Conservation (phyloP, 2,329 filamentous ascomycete species). For the Fusarium pseudograminearum region DNA sequence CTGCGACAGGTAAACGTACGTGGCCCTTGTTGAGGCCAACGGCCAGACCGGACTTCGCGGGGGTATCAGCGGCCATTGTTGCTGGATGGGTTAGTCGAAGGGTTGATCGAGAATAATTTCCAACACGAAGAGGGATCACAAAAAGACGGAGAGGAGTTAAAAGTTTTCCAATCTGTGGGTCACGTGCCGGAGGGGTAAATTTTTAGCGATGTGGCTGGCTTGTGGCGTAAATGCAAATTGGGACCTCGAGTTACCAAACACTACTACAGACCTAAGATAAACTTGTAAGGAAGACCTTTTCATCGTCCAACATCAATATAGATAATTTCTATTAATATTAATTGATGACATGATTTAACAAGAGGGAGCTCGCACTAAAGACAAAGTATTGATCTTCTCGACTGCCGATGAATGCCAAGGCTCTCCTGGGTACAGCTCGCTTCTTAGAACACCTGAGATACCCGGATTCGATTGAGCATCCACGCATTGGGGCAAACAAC, state of each 20-base stretch:
- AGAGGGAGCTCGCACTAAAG: neutral
- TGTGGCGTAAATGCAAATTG: neutral
- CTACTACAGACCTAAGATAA: neutral
- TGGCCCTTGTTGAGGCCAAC: slow-evolving; percentile 73
- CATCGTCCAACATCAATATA: neutral
- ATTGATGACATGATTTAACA: neutral
- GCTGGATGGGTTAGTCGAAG: slow-evolving; percentile 51
- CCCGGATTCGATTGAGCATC: neutral
- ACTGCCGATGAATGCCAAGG: neutral
- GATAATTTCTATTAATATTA: neutral
- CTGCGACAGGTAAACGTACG: slow-evolving; percentile 66
- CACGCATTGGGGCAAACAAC: neutral
- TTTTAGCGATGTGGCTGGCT: neutral
- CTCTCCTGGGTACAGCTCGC: neutral
- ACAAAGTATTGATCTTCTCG: neutral
- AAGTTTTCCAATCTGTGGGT: slow-evolving; percentile 45
- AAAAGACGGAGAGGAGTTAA: slow-evolving; percentile 24
- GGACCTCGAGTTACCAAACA: neutral
- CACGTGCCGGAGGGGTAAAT: slow-evolving; percentile 50
- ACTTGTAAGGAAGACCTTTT: neutral
- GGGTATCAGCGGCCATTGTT: slow-evolving; percentile 71
- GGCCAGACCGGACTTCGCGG: slow-evolving; percentile 69
- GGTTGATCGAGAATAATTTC: slow-evolving; percentile 44
- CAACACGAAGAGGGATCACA: slow-evolving; percentile 15
- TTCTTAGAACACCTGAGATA: neutral